Evolutionary conservation across 2,329 filamentous ascomycete species (phyloP).

Genomic region (Pyricularia sp.): DNA sequence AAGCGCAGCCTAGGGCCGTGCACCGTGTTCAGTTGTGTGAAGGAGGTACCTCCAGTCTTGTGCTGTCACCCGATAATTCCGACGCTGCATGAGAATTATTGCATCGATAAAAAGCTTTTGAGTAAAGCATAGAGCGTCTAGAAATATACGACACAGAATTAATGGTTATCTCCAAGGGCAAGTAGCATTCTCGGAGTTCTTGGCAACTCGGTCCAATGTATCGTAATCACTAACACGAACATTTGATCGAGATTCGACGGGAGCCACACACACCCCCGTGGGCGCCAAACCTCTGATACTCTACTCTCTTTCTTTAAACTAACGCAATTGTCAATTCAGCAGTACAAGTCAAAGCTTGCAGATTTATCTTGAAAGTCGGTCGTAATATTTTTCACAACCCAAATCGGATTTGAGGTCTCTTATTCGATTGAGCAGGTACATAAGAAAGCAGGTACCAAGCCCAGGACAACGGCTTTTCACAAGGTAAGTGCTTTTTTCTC

Average conservation of each 20-base stretch:
- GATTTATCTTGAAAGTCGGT: too few relatives aligned
- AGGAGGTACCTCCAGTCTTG: constrained; percentile 13
- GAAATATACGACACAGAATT: not conserved
- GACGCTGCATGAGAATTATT: not conserved
- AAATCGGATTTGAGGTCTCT: not conserved
- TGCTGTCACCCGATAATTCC: not conserved
- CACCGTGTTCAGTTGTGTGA: constrained; percentile 17
- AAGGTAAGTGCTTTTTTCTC: too few relatives aligned
- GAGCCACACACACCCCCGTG: not conserved
- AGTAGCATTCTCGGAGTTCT: not conserved
- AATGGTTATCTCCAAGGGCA: not conserved
- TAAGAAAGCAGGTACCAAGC: not conserved
- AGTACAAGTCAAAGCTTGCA: too few relatives aligned
- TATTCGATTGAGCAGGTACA: not conserved
- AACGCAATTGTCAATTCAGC: not conserved
- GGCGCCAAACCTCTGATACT: not conserved
- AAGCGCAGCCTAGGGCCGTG: constrained; percentile 13
- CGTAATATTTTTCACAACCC: too few relatives aligned
- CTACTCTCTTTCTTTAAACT: not conserved
- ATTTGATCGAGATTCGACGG: not conserved
- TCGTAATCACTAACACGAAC: not conserved
- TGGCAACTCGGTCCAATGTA: not conserved
- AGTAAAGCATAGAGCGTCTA: not conserved
- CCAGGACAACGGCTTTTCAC: not conserved
- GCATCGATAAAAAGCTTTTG: not conserved